These are phyloP conservation scores for Fusarium sp. DNA, from an alignment of 2,329 filamentous ascomycete species.

Conservation along the genomic window DNA sequence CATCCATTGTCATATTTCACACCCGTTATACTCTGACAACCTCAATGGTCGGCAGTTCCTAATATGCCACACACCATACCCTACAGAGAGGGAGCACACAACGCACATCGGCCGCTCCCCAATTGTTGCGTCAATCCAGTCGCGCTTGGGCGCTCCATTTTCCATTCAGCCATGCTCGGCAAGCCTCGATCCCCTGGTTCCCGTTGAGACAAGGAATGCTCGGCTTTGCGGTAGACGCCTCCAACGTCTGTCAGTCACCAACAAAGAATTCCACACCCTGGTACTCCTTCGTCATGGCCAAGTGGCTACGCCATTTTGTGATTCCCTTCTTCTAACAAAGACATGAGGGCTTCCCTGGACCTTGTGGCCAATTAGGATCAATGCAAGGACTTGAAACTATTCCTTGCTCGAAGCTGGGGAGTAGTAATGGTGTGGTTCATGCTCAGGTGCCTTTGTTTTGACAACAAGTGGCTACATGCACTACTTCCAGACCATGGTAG, in stretches of 20 bases:
- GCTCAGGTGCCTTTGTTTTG: neutral
- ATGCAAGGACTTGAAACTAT: neutral
- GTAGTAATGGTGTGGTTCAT: neutral
- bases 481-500: neutral
- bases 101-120: neutral
- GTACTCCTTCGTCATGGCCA: neutral
- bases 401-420: neutral
- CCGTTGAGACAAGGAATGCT: neutral
- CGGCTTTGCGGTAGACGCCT: neutral
- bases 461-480: neutral
- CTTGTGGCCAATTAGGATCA: neutral
- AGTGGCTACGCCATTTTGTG: neutral
- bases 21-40: neutral
- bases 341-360: neutral
- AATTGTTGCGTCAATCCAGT: neutral
- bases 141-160: neutral
- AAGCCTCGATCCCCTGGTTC: neutral
- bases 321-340: neutral
- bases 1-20: neutral
- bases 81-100: neutral
- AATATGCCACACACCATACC: neutral
- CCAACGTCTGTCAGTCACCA: neutral
- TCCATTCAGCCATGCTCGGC: neutral
- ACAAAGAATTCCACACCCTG: neutral
- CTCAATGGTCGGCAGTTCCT: neutral